Percentiles rank a stretch among this genome's conserved stretches.
These are phyloP conservation scores for Trypanosoma platydactyli DNA, from an alignment of 208 protist species.

Conservation along the genomic window DNA sequence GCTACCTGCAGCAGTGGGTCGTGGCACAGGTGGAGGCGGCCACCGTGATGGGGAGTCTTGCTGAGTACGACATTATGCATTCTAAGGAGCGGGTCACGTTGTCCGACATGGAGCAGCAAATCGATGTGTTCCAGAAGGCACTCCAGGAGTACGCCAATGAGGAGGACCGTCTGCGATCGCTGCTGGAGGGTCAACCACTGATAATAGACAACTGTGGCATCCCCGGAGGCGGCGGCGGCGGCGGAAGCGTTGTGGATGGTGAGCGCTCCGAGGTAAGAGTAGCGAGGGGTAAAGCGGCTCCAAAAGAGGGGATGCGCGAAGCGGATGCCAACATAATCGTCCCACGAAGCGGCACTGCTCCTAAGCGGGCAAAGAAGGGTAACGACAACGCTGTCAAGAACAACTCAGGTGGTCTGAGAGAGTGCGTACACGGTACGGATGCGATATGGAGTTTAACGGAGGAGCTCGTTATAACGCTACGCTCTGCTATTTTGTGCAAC, in stretches of 20 bases:
- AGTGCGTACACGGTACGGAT: slow-evolving; percentile 5
- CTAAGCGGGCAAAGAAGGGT: background rate
- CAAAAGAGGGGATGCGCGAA: no score
- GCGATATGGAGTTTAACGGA: slow-evolving; percentile 28
- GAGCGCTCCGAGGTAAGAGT: no score
- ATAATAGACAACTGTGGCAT: background rate
- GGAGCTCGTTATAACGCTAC: slow-evolving; percentile 25
- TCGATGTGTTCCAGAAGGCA: slow-evolving; percentile 18
- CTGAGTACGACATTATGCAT: slow-evolving; percentile 38
- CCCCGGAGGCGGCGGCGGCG: background rate
- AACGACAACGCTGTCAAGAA: background rate
- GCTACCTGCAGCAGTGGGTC: slow-evolving; percentile 56
- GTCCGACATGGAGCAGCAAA: slow-evolving; percentile 21
- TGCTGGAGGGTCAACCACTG: slow-evolving; percentile 6
- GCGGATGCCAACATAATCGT: no score
- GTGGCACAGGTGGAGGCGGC: slow-evolving; percentile 33
- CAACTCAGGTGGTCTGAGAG: background rate
- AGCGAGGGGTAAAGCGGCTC: no score
- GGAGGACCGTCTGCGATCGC: slow-evolving; percentile 18
- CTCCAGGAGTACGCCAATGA: slow-evolving; percentile 19
- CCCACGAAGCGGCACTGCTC: no score
- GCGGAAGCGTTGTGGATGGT: no score
- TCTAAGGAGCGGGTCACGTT: slow-evolving; percentile 15
- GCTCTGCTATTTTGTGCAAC: slow-evolving; percentile 32
- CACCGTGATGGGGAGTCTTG: slow-evolving; percentile 36